Percentiles rank a stretch among this genome's conserved stretches.
Evolutionary conservation across 305 asterid species (phyloP).

Genomic region (Fraxinus paxiana): DNA sequence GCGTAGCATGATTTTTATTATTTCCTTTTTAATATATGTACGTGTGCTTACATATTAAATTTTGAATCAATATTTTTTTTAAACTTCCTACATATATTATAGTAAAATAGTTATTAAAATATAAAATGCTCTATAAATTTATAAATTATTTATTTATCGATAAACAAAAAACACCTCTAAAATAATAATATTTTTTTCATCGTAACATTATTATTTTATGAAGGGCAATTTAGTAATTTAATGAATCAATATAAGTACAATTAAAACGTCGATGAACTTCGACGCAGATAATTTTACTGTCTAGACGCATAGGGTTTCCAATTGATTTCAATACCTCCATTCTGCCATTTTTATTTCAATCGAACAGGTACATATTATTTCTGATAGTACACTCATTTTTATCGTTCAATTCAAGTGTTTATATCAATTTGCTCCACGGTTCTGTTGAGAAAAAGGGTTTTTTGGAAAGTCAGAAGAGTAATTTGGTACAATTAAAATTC

Average conservation of each 20-base stretch:
- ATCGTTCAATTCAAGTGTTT: conserved; percentile 3
- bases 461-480: background rate
- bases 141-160: too few relatives aligned
- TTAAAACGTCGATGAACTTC: background rate
- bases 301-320: conserved; percentile 25
- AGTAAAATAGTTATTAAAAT: too few relatives aligned
- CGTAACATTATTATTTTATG: too few relatives aligned
- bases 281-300: background rate
- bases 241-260: background rate
- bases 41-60: too few relatives aligned
- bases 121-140: too few relatives aligned
- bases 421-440: background rate
- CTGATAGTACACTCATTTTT: background rate
- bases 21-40: too few relatives aligned
- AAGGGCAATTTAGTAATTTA: background rate
- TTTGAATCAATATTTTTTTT: too few relatives aligned
- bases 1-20: too few relatives aligned
- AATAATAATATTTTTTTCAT: too few relatives aligned
- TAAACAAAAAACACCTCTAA: too few relatives aligned
- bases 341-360: background rate
- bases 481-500: background rate
- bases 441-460: background rate
- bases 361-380: conserved; percentile 20
- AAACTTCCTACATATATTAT: too few relatives aligned
- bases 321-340: background rate